phyloP scores from a whole-genome alignment of 2,329 filamentous ascomycete genomes.

The Penicillium sclerotigenum region DNA sequence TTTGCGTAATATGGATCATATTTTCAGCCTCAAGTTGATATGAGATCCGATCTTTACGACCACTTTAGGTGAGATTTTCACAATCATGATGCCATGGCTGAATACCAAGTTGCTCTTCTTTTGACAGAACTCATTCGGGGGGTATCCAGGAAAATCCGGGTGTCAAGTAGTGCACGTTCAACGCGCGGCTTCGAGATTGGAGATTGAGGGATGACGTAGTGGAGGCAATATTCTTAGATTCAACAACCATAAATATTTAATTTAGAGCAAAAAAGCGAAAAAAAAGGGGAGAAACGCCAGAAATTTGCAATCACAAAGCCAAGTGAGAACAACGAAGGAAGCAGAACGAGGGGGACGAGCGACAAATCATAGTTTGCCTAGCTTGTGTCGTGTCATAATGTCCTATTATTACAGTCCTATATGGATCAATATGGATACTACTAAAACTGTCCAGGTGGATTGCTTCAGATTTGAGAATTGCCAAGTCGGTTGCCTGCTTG shows the following conservation, averaged over 20 bases:
- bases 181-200: not conserved
- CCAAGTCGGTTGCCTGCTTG: conserved; percentile 4
- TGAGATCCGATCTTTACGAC: too few relatives aligned
- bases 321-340: not conserved
- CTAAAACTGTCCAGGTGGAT: not conserved
- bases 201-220: not conserved
- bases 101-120: too few relatives aligned
- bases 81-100: too few relatives aligned
- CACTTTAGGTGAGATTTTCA: too few relatives aligned
- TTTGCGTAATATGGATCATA: too few relatives aligned
- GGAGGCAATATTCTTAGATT: not conserved
- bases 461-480: not conserved
- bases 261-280: not conserved
- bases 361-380: not conserved
- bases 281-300: not conserved
- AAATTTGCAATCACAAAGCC: not conserved
- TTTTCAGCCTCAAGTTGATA: too few relatives aligned
- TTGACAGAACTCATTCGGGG: too few relatives aligned
- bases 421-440: not conserved
- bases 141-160: too few relatives aligned
- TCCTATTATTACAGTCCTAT: not conserved
- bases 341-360: not conserved
- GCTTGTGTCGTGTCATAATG: not conserved
- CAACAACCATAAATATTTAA: not conserved
- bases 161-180: not conserved